phyloP scores from a whole-genome alignment of 495 filamentous ascomycete species.

The Terfezia boudieri region DNA sequence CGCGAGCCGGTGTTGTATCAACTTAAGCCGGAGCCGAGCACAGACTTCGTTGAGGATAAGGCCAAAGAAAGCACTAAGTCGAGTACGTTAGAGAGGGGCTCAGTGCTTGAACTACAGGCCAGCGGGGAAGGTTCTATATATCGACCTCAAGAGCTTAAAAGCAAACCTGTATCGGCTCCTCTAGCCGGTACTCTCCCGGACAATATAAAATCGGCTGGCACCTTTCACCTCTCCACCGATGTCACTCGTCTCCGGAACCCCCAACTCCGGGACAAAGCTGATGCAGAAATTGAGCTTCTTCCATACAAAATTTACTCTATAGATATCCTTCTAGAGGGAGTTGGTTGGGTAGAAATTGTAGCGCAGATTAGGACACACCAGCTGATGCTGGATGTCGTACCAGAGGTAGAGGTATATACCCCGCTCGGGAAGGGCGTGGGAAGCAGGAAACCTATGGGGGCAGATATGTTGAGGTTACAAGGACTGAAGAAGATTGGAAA shows the following conservation, averaged over 20 bases:
- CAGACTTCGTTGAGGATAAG: background rate
- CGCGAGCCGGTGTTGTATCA: background rate
- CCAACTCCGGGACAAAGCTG: conserved; percentile 25
- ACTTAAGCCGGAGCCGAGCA: background rate
- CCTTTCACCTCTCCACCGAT: conserved; percentile 52
- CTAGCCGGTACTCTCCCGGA: conserved; percentile 5
- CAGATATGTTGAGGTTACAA: conserved; percentile 28
- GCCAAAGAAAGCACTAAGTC: background rate
- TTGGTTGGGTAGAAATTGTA: conserved; percentile 79
- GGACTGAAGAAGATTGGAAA: conserved; percentile 6
- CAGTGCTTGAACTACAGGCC: background rate
- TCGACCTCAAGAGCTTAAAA: background rate
- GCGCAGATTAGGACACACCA: conserved; percentile 43
- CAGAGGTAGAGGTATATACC: conserved; percentile 52
- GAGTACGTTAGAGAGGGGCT: background rate
- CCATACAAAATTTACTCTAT: conserved; percentile 58
- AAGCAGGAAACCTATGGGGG: conserved; percentile 47
- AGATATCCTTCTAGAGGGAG: conserved; percentile 75
- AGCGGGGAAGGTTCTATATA: background rate
- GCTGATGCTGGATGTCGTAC: conserved; percentile 11
- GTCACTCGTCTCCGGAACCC: conserved; percentile 51
- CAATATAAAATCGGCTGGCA: conserved; percentile 43
- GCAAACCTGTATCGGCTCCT: background rate
- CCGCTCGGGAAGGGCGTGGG: conserved; percentile 62
- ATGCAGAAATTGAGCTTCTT: conserved; percentile 26